Percentiles rank a stretch among this genome's conserved stretches.
Conservation (phyloP, 1,139 yeast species). For the Yamadazyma sp. region DNA sequence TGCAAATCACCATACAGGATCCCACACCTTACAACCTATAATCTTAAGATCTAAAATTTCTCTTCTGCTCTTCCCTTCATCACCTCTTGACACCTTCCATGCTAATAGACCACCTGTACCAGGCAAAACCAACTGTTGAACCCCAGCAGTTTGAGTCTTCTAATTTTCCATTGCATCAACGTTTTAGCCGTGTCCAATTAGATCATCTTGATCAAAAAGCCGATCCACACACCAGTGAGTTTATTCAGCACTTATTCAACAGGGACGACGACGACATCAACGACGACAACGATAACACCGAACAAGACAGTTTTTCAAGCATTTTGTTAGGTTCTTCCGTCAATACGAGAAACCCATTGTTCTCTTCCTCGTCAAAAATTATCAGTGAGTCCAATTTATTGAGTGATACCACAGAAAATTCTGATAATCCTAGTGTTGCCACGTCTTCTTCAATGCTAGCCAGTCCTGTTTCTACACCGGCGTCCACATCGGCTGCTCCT, state of each 20-base stretch:
- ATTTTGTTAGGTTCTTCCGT: background rate
- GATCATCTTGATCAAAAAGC: background rate
- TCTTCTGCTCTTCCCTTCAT: too few species aligned
- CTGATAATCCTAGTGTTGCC: background rate
- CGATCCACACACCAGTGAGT: background rate
- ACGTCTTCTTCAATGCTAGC: background rate
- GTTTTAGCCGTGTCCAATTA: background rate
- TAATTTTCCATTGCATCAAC: background rate
- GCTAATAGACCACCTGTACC: too few species aligned
- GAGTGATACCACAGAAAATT: background rate
- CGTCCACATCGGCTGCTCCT: too few species aligned
- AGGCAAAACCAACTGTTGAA: too few species aligned
- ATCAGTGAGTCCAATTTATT: background rate
- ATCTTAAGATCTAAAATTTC: background rate
- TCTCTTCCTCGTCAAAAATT: constrained; percentile 4
- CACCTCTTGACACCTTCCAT: too few species aligned
- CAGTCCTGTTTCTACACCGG: background rate
- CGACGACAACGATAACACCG: background rate
- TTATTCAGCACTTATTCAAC: background rate
- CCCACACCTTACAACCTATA: background rate
- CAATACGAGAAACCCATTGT: constrained; percentile 3
- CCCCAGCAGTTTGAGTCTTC: too few species aligned
- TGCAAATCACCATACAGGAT: background rate
- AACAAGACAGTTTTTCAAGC: too few species aligned
- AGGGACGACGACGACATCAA: background rate